Evolutionary conservation across 1,284 basidiomycete genomes (phyloP), one percentile per base, ranked within the genome.

Genomic region (Limonomyces culmigenus): DNA sequence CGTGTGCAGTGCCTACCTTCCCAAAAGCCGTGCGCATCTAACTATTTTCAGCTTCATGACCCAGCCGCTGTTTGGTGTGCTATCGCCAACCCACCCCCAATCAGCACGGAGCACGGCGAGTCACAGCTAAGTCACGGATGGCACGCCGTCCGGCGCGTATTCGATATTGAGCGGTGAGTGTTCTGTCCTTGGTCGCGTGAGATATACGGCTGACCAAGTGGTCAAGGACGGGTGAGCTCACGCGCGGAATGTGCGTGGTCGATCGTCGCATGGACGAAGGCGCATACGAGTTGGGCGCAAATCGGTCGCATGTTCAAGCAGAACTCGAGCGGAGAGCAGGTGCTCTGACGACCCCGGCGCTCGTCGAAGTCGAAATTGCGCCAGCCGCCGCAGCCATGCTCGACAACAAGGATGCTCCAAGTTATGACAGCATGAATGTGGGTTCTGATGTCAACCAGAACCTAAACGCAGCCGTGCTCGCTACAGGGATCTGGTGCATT

Each of bases 41-140:
- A n/a, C n/a, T n/a, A n/a, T n/a, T n/a, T n/a, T n/a, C n/a, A n/a
- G 56, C 16, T 32, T 6, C 85, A 88, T 43, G 85, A 88, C 46
- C 75, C 84, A 35, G 70, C 72, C 11, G 75, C 80, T 3, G 66
- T 87, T n/a, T 87, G 79, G 77, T 83, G 70, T 49, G 76, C 78
- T 1, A 70, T 80, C 13, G 60, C 65, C 38, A 74, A 78, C 42
- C 74, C 75, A 11, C 73, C n/a, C n/a, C 75, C 5, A 48, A 55
- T 19, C 19, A 39, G 10, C 43, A 52, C 30, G 47, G 47, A 32
- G 32, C 44, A 50, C 35, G 51, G 52, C 30, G 47, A 47, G 32
- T 31, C 55, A 27, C 42, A 38, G 13, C 42, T 72, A 17, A 51
- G 52, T 6, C 35, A 50, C 2, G 69, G 70, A 16, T 84, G 80